phyloP scores from a whole-genome alignment of 768 basidiomycete genomes.

The Fomitopsis pulvina region DNA sequence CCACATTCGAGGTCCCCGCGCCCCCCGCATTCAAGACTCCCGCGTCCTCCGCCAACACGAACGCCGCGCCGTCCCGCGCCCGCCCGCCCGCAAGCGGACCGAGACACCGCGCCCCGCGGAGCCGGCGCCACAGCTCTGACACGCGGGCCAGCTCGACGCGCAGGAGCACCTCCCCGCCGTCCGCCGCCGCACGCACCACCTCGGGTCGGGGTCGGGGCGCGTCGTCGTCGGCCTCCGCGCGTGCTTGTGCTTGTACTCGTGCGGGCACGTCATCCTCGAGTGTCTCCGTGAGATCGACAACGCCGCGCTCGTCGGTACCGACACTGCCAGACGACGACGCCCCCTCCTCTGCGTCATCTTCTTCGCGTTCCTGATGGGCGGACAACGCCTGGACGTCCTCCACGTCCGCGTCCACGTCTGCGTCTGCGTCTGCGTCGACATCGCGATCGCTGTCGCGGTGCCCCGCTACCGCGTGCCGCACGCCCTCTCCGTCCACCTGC shows the following conservation, averaged over 20 bases:
- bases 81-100: no score
- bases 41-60: not conserved
- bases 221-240: not conserved
- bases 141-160: slow-evolving; percentile 8
- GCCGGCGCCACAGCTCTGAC: slow-evolving; percentile 5
- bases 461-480: no score
- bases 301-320: not conserved
- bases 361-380: no score
- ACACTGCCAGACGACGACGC: not conserved
- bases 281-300: slow-evolving; percentile 2
- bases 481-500: no score
- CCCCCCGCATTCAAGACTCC: not conserved
- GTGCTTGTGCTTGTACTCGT: not conserved
- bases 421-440: slow-evolving; percentile 15
- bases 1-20: not conserved
- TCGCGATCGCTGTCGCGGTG: no score
- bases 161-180: slow-evolving; percentile 4
- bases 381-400: not conserved
- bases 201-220: slow-evolving; percentile 5
- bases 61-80: no score
- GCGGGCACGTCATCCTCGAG: not conserved
- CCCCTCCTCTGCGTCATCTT: not conserved
- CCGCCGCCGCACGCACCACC: slow-evolving; percentile 10
- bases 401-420: slow-evolving; percentile 10
- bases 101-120: no score